Evolutionary conservation across 2,329 filamentous ascomycete genomes (phyloP).

Genomic region (Chaetomiaceae sp.): DNA sequence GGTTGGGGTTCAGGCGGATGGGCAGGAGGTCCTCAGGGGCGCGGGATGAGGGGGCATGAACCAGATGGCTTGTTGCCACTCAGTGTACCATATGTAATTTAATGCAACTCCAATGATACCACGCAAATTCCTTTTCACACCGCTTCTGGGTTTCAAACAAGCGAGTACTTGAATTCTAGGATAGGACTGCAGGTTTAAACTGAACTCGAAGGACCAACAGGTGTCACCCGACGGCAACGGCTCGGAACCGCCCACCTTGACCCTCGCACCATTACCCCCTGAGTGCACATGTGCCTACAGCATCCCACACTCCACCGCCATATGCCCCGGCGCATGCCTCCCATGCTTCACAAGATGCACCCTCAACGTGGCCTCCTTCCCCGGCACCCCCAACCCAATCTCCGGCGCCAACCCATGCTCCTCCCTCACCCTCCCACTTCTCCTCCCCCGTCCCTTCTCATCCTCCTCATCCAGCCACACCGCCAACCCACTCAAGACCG

Average conservation of each 20-base stretch:
- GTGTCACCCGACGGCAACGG: not conserved
- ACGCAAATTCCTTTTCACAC: too few species aligned
- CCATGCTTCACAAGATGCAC: not conserved
- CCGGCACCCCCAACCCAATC: not conserved
- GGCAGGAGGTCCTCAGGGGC: too few species aligned
- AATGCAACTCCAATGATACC: not conserved
- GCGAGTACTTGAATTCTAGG: not conserved
- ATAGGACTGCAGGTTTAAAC: not conserved
- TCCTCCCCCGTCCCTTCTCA: not conserved
- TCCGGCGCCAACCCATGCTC: not conserved
- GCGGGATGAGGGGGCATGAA: too few species aligned
- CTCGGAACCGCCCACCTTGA: too few species aligned
- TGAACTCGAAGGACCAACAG: not conserved
- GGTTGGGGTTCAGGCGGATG: not conserved
- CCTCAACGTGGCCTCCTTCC: not conserved
- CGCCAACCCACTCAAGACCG: slow-evolving; percentile 9
- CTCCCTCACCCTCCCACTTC: not conserved
- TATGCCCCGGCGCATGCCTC: not conserved
- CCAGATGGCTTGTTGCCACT: too few species aligned
- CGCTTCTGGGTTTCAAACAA: too few species aligned
- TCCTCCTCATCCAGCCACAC: slow-evolving; percentile 15
- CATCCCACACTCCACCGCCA: not conserved
- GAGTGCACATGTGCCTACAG: not conserved
- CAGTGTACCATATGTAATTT: not conserved
- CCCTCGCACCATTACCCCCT: too few species aligned